phyloP scores from a whole-genome alignment of 2,329 filamentous ascomycete genomes.

The Fusarium abutilonis region DNA sequence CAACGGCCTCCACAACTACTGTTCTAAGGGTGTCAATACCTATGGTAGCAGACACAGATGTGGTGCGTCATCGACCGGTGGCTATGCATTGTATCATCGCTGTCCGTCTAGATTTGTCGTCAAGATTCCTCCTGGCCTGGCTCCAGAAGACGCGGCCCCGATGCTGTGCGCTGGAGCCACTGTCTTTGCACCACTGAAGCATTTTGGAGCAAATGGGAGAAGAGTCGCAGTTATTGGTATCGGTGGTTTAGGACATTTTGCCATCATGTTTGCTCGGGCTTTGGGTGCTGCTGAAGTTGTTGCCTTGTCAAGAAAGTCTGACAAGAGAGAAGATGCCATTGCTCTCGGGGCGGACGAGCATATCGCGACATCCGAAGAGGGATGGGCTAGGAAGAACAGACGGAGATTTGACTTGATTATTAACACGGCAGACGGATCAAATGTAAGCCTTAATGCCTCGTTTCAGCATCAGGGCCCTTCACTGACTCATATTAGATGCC shows the following conservation, averaged over 20 bases:
- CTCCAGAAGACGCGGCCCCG: constrained; percentile 70
- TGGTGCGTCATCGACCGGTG: constrained; percentile 68
- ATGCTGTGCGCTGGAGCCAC: constrained; percentile 88
- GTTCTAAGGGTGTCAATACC: constrained; percentile 67
- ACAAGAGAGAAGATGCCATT: constrained; percentile 64
- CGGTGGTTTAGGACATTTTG: constrained; percentile 74
- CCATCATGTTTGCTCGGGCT: constrained; percentile 72
- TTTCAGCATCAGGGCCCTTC: constrained; percentile 58
- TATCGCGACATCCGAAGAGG: constrained; percentile 64
- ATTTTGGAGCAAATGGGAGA: constrained; percentile 61
- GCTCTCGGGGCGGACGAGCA: constrained; percentile 66
- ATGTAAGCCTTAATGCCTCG: too few species aligned
- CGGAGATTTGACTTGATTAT: constrained; percentile 76
- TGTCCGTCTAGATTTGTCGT: constrained; percentile 55
- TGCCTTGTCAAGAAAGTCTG: constrained; percentile 64
- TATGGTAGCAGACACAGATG: constrained; percentile 67
- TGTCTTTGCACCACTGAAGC: constrained; percentile 77
- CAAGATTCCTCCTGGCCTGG: constrained; percentile 77
- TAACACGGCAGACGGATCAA: constrained; percentile 62
- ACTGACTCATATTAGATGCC: constrained; percentile 27
- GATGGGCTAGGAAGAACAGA: constrained; percentile 62
- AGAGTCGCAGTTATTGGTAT: constrained; percentile 72
- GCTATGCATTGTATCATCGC: constrained; percentile 57
- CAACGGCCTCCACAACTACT: constrained; percentile 75
- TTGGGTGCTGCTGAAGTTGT: constrained; percentile 67